Evolutionary conservation across 805 yeast genomes (phyloP), one percentile per base, ranked within the genome.

Genomic region (Candida insectalens): DNA sequence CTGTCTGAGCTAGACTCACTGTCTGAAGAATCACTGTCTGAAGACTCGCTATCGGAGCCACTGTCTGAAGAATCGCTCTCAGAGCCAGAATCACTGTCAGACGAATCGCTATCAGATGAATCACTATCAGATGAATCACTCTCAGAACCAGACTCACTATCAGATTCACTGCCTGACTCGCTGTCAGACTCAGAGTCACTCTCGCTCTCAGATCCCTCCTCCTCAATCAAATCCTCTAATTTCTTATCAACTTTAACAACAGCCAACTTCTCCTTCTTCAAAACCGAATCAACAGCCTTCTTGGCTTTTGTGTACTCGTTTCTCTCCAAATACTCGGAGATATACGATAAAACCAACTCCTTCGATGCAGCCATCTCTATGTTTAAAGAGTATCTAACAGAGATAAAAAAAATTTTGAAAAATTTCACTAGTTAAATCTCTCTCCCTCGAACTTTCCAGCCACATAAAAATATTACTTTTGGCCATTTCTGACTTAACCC

Each of bases 271-370:
- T 36, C 25, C 6, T 23, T 25, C 18, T 29, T 10, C 13, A 22
- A n/a, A 6, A 29, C 29, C 15, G 37, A 23, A 42, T 49, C 55
- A 15, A 46, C 57, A 10, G 47, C 45, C 17, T 46, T 43, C 2
- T 39, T 40, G 9, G 54, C 40, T 27, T 45, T 45, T 9, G 34
- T 32, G 33, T 36, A 45, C 1, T 51, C 59, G 20, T 50, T 29
- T 23, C 45, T 41, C 19, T 40, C 36, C 27, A 57, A 40, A 36
- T 41, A 57, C 16, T 47, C 50, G 10, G 42, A 37, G 9, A 55
- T 36, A 27, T 38, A 41, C 2, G 50, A 30, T 14, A 52, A 27
- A 15, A 44, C 33, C 19, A 33, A 35, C 18, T 42, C 44, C 20
- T 45, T 36, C 12, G 45, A 32, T n/a, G 30, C 38, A 26, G 42